These are phyloP conservation scores for Parathielavia hyrcaniae DNA, from an alignment of 495 filamentous ascomycete species.

Conservation along the genomic window DNA sequence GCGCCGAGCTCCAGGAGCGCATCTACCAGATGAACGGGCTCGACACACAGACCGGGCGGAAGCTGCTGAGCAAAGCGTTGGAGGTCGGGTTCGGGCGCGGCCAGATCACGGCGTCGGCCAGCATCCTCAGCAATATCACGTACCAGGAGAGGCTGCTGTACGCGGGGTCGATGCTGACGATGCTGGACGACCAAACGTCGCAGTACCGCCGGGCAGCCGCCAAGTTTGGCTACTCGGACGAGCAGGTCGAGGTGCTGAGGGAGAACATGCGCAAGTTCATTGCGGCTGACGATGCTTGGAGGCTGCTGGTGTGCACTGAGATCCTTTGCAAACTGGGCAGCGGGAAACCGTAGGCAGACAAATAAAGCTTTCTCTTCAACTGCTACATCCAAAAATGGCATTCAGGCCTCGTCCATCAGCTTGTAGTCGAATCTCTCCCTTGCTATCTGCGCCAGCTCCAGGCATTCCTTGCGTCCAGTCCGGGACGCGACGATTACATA, in stretches of 20 bases:
- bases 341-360: background rate
- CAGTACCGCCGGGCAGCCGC: slow-evolving; percentile 14
- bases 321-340: slow-evolving; percentile 10
- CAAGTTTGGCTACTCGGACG: slow-evolving; percentile 12
- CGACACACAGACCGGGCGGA: slow-evolving; percentile 13
- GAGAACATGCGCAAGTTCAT: slow-evolving; percentile 12
- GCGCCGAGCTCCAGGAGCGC: slow-evolving; percentile 13
- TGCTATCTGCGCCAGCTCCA: slow-evolving; percentile 8
- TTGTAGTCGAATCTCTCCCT: slow-evolving; percentile 12
- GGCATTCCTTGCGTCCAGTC: background rate
- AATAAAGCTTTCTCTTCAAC: background rate
- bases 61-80: slow-evolving; percentile 13
- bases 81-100: slow-evolving; percentile 12
- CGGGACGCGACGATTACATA: slow-evolving; percentile 10
- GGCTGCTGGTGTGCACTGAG: slow-evolving; percentile 12
- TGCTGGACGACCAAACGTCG: slow-evolving; percentile 13
- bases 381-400: background rate
- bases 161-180: slow-evolving; percentile 10
- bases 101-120: slow-evolving; percentile 17
- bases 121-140: slow-evolving; percentile 16
- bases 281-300: slow-evolving; percentile 13
- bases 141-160: slow-evolving; percentile 6
- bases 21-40: slow-evolving; percentile 17
- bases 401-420: slow-evolving; percentile 1
- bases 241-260: slow-evolving; percentile 15